Conservation (phyloP, 2,329 filamentous ascomycete species). For the Fusarium verrucosum region DNA sequence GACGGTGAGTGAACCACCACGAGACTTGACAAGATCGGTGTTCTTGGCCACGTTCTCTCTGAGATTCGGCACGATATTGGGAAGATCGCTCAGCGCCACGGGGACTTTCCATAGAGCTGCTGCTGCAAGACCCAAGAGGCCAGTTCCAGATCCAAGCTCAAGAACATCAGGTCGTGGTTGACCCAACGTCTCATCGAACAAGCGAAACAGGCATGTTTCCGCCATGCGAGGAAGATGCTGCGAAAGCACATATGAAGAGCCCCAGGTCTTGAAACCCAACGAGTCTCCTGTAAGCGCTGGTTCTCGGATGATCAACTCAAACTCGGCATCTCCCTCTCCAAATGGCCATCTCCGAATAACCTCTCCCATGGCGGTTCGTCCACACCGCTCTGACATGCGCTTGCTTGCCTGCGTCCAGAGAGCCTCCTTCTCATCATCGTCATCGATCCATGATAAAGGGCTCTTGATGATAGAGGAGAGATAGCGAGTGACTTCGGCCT, state of each 20-base stretch:
- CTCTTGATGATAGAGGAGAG: slow-evolving; percentile 75
- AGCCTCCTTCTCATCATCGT: slow-evolving; percentile 71
- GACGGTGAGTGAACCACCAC: slow-evolving; percentile 66
- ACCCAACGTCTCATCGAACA: slow-evolving; percentile 53
- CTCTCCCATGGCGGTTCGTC: slow-evolving; percentile 70
- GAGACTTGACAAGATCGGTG: slow-evolving; percentile 59
- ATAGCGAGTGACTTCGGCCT: slow-evolving; percentile 68
- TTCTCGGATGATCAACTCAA: slow-evolving; percentile 80
- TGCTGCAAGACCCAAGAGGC: slow-evolving; percentile 87
- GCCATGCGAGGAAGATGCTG: slow-evolving; percentile 68
- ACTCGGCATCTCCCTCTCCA: slow-evolving; percentile 48
- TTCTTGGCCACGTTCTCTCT: slow-evolving; percentile 77
- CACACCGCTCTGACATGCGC: slow-evolving; percentile 85
- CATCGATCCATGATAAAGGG: slow-evolving; percentile 72
- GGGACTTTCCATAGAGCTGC: slow-evolving; percentile 73
- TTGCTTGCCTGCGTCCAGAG: slow-evolving; percentile 83
- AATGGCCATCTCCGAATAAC: slow-evolving; percentile 66
- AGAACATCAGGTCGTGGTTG: slow-evolving; percentile 58
- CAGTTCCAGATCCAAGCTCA: slow-evolving; percentile 90
- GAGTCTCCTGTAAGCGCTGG: slow-evolving; percentile 88
- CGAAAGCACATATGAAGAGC: slow-evolving; percentile 86
- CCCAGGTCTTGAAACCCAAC: slow-evolving; percentile 95
- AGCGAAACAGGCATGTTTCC: slow-evolving; percentile 55
- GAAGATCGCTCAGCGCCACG: slow-evolving; percentile 83
- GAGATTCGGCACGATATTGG: slow-evolving; percentile 84